Evolutionary conservation across 805 yeast species (phyloP).

Genomic region (Starmerella geochares): DNA sequence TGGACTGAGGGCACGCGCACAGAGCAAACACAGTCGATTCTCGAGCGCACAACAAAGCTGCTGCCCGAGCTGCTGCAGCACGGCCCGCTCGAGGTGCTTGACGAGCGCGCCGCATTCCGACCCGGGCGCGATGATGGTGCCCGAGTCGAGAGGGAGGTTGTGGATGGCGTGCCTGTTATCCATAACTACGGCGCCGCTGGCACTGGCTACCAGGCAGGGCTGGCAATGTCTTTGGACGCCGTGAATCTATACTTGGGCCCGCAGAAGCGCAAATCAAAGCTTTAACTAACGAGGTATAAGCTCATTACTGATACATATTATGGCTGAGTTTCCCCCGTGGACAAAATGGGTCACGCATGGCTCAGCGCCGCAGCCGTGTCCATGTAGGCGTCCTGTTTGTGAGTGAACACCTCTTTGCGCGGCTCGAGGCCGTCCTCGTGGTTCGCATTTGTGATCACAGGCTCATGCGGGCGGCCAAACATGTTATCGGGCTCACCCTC

Average conservation of each 20-base stretch:
- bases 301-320: neutral
- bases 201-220: constrained; percentile 66
- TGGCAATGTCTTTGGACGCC: constrained; percentile 48
- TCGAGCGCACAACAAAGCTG: constrained; percentile 47
- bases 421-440: constrained; percentile 6
- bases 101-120: constrained; percentile 64
- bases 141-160: constrained; percentile 49
- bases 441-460: neutral
- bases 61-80: constrained; percentile 36
- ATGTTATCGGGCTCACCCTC: neutral
- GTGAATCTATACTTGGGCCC: constrained; percentile 24
- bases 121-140: constrained; percentile 71
- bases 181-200: constrained; percentile 76
- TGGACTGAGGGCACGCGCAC: constrained; percentile 52
- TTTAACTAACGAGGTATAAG: neutral
- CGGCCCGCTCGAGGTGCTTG: constrained; percentile 41
- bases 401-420: constrained; percentile 2
- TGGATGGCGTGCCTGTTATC: constrained; percentile 39
- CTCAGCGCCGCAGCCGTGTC: constrained; percentile 2
- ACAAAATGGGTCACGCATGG: neutral
- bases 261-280: constrained; percentile 5
- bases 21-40: constrained; percentile 50
- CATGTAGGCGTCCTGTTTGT: constrained; percentile 1
- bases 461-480: constrained; percentile 6
- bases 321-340: neutral